phyloP scores from a whole-genome alignment of 805 yeast genomes.

The Candida coleopterorum region DNA sequence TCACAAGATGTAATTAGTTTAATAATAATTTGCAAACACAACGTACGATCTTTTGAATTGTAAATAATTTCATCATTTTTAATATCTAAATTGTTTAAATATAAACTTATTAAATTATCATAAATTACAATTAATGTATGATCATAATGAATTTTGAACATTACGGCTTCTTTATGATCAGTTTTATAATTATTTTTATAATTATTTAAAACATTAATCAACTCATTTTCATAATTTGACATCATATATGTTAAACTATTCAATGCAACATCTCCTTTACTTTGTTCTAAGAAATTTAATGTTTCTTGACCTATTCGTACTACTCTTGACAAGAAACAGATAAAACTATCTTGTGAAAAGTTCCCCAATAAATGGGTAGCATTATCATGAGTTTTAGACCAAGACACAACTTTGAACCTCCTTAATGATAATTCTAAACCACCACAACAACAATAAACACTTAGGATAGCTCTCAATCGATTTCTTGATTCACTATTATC shows the following conservation, averaged over 20 bases:
- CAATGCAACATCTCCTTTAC: neutral
- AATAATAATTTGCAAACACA: conserved; percentile 34
- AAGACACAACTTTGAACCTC: conserved; percentile 44
- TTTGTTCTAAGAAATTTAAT: conserved; percentile 27
- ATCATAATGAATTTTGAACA: conserved; percentile 43
- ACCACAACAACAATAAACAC: conserved; percentile 49
- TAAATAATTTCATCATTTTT: conserved; percentile 2
- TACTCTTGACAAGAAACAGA: conserved; percentile 41
- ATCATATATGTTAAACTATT: conserved; percentile 21
- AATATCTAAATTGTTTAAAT: conserved; percentile 10
- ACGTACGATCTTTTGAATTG: conserved; percentile 18
- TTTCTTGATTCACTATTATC: conserved; percentile 22
- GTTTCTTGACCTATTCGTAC: conserved; percentile 50
- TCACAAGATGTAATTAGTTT: conserved; percentile 43
- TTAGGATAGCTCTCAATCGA: conserved; percentile 38
- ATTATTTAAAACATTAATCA: conserved; percentile 37
- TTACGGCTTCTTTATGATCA: conserved; percentile 33
- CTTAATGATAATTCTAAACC: conserved; percentile 48
- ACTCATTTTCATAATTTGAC: conserved; percentile 36
- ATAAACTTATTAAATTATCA: conserved; percentile 46
- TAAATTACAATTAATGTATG: conserved; percentile 49
- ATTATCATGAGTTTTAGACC: conserved; percentile 42
- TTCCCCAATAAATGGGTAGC: conserved; percentile 17
- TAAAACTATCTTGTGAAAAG: conserved; percentile 34
- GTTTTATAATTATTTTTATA: conserved; percentile 23